These are phyloP conservation scores for Kodamaea kakaduensis DNA, from an alignment of 805 yeast genomes.

Conservation along the genomic window DNA sequence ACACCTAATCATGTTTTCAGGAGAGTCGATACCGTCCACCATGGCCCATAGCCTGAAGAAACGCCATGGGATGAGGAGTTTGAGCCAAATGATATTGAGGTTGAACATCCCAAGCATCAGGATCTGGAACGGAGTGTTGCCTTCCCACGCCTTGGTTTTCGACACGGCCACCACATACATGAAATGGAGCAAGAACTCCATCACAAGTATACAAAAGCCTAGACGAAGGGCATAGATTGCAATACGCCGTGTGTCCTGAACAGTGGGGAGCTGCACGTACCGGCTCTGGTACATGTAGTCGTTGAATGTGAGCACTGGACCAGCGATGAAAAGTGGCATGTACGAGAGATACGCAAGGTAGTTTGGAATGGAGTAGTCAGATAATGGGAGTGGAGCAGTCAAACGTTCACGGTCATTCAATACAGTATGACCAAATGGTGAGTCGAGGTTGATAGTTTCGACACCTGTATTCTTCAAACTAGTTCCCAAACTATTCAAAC, in stretches of 20 bases:
- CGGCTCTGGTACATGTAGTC: conserved; percentile 77
- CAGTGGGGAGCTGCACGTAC: conserved; percentile 53
- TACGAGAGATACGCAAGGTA: conserved; percentile 76
- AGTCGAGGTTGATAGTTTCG: too few species aligned
- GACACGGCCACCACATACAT: conserved; percentile 93
- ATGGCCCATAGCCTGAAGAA: conserved; percentile 89
- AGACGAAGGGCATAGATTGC: conserved; percentile 64
- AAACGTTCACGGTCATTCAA: conserved; percentile 63
- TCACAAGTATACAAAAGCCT: conserved; percentile 66
- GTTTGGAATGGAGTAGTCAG: conserved; percentile 60
- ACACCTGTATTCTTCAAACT: too few species aligned
- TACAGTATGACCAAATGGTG: conserved; percentile 2
- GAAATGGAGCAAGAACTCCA: conserved; percentile 86
- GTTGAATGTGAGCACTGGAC: conserved; percentile 90
- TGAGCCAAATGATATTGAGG: conserved; percentile 88
- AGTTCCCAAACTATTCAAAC: too few species aligned
- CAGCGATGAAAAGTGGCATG: conserved; percentile 90
- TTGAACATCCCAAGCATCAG: conserved; percentile 93
- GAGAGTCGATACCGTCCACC: conserved; percentile 91
- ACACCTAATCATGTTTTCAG: conserved; percentile 96
- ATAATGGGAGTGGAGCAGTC: conserved; percentile 54
- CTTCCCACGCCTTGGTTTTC: conserved; percentile 83
- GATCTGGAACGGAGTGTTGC: conserved; percentile 85
- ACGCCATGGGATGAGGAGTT: conserved; percentile 93
- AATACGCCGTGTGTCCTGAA: conserved; percentile 47